phyloP scores from a whole-genome alignment of 202 grass and related monocot genomes.

The Bolboschoenoplectus hybrid region DNA sequence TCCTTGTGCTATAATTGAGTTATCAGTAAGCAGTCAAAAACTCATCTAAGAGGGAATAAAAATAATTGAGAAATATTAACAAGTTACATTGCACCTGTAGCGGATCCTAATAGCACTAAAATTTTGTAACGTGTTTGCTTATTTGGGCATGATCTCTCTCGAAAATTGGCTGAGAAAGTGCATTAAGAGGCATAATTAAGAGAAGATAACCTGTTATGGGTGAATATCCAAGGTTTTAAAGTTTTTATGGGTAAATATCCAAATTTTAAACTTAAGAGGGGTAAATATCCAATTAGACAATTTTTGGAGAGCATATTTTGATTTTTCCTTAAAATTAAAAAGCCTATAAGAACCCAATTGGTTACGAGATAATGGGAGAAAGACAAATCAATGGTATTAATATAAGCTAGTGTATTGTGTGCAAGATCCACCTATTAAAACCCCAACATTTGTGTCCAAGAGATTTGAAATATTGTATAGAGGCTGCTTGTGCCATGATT shows the following conservation, averaged over 20 bases:
- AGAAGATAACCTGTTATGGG: too few relatives aligned
- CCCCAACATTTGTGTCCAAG: not conserved
- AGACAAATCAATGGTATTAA: not conserved
- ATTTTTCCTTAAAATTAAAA: not conserved
- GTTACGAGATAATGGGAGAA: not conserved
- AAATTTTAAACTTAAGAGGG: too few relatives aligned
- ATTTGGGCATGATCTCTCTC: conserved; percentile 11
- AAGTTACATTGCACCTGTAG: not conserved
- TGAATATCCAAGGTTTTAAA: too few relatives aligned
- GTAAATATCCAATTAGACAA: too few relatives aligned
- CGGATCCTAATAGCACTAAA: not conserved
- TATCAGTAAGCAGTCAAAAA: not conserved
- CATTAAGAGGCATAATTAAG: not conserved
- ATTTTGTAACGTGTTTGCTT: not conserved
- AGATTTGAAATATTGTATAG: not conserved
- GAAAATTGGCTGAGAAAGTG: conserved; percentile 33
- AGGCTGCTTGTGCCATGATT: not conserved
- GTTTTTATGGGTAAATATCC: too few relatives aligned
- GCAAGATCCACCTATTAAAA: not conserved
- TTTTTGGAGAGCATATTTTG: too few relatives aligned
- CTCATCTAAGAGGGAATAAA: not conserved
- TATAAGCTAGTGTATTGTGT: not conserved
- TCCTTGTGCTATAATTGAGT: not conserved
- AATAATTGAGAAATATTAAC: not conserved
- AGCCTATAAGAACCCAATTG: not conserved